Evolutionary conservation across 2,329 filamentous ascomycete genomes (phyloP).

Genomic region (Fusarium bulbicola): DNA sequence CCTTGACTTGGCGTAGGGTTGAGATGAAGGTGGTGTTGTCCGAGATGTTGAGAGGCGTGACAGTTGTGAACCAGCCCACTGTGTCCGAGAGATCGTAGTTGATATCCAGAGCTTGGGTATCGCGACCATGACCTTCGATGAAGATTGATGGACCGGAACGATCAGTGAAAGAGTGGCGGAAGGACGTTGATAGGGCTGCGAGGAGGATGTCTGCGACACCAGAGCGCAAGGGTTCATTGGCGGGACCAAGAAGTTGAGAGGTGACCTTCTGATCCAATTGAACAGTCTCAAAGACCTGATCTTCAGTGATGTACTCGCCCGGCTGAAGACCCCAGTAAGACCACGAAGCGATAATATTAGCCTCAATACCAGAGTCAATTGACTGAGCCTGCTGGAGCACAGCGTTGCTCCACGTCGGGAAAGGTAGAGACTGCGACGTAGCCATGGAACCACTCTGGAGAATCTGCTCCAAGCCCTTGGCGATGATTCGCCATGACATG

Average conservation of each 20-base stretch:
- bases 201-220: neutral
- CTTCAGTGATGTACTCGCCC: neutral
- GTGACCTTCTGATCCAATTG: neutral
- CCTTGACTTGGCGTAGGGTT: neutral
- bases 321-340: neutral
- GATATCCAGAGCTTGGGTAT: neutral
- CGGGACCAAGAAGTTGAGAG: neutral
- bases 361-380: fast-evolving
- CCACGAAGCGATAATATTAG: fast-evolving
- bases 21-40: neutral
- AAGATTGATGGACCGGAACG: neutral
- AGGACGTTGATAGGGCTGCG: fast-evolving
- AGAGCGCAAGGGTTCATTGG: neutral
- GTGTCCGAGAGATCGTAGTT: neutral
- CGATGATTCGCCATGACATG: neutral
- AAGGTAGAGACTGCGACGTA: neutral
- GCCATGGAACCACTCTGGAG: neutral
- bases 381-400: neutral
- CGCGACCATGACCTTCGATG: neutral
- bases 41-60: neutral
- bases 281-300: neutral
- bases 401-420: neutral
- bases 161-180: neutral
- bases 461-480: neutral
- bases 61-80: neutral